Conservation (phyloP, 2,329 filamentous ascomycete genomes). For the Ophiostoma australiae region DNA sequence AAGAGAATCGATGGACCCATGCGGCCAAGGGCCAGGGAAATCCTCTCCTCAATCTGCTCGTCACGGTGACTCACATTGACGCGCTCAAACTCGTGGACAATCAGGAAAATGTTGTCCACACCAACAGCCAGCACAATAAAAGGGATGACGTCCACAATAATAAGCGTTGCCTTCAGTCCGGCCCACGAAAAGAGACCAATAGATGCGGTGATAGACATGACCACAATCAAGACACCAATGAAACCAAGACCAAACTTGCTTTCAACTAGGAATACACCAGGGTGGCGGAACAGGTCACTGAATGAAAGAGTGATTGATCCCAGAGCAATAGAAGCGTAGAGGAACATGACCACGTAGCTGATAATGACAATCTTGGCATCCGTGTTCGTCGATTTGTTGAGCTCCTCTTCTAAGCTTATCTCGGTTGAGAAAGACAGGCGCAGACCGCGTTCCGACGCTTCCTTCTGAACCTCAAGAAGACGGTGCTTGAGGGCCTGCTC, state of each 20-base stretch:
- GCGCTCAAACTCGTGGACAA: conserved; percentile 95
- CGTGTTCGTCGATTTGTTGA: conserved; percentile 97
- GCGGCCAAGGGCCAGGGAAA: conserved; percentile 82
- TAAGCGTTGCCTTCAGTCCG: conserved; percentile 89
- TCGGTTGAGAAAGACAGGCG: conserved; percentile 93
- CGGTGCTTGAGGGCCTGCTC: conserved; percentile 71
- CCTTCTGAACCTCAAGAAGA: conserved; percentile 70
- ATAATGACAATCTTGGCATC: conserved; percentile 95
- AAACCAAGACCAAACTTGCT: conserved; percentile 97
- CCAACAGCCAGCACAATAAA: conserved; percentile 95
- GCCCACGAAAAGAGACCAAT: conserved; percentile 90
- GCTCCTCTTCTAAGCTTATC: conserved; percentile 86
- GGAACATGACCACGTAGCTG: conserved; percentile 98
- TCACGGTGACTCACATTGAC: conserved; percentile 91
- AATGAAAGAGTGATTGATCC: conserved; percentile 80
- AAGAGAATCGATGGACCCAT: conserved; percentile 97
- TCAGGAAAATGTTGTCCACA: conserved; percentile 98
- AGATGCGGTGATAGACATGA: conserved; percentile 95
- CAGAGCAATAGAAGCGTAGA: conserved; percentile 89
- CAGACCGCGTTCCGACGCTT: conserved; percentile 72
- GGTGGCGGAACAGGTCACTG: conserved; percentile 72
- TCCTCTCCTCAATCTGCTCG: conserved; percentile 76
- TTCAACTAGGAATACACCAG: conserved; percentile 79
- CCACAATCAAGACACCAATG: conserved; percentile 86
- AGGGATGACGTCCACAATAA: conserved; percentile 97